These are phyloP conservation scores for Cryptococcus sp. DNA, from an alignment of 1,284 basidiomycete species.

Conservation along the genomic window DNA sequence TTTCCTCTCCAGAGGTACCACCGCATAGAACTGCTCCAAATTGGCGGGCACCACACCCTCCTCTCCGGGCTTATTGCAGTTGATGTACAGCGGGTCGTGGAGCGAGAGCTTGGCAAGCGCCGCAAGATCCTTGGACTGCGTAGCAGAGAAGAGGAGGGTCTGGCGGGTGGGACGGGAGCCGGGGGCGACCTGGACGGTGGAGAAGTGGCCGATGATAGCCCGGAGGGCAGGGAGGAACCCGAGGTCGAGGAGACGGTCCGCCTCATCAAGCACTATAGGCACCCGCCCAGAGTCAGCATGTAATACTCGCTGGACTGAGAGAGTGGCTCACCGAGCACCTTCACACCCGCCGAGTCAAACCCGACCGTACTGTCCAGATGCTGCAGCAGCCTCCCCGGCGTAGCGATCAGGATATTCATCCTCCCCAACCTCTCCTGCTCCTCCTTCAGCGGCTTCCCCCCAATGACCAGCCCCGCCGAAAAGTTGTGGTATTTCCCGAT, in stretches of 20 bases:
- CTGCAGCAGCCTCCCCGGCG: conserved; percentile 89
- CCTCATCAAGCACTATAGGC: conserved; percentile 82
- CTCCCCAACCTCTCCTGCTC: conserved; percentile 80
- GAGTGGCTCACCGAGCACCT: conserved; percentile 72
- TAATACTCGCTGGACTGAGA: not conserved
- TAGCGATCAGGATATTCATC: conserved; percentile 98
- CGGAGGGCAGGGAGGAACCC: conserved; percentile 86
- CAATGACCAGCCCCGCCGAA: conserved; percentile 93
- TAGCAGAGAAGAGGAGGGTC: conserved; percentile 94
- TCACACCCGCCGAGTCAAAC: conserved; percentile 85
- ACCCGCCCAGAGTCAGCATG: not conserved
- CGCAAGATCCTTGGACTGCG: conserved; percentile 85
- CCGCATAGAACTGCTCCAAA: conserved; percentile 86
- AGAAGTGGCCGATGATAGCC: conserved; percentile 75
- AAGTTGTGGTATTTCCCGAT: conserved; percentile 89
- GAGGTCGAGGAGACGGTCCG: conserved; percentile 94
- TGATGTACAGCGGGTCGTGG: conserved; percentile 75
- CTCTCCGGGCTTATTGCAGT: conserved; percentile 56
- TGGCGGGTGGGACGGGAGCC: conserved; percentile 69
- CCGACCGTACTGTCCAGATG: conserved; percentile 98
- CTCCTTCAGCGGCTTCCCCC: conserved; percentile 92
- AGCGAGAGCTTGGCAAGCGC: conserved; percentile 89
- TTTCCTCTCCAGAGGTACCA: conserved; percentile 81
- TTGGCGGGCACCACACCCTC: conserved; percentile 61
- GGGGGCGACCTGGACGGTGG: conserved; percentile 49